Conservation (phyloP, 2,329 filamentous ascomycete genomes). For the Zasmidium angulare region DNA sequence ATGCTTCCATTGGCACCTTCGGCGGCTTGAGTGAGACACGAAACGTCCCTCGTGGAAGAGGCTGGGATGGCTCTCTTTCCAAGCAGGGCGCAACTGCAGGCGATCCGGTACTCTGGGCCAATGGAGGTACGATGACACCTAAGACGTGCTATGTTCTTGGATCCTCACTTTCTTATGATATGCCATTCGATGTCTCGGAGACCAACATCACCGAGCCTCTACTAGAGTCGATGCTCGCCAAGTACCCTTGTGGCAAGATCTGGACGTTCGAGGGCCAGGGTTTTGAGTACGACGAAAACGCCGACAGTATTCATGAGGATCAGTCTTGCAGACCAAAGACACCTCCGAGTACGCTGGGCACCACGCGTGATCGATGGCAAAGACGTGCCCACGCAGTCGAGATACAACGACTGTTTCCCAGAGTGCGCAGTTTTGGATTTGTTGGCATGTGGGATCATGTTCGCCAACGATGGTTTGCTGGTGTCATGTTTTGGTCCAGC, state of each 20-base stretch:
- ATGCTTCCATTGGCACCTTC: slow-evolving; percentile 33
- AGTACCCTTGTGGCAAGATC: slow-evolving; percentile 37
- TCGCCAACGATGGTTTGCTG: slow-evolving; percentile 32
- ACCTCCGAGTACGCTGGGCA: slow-evolving; percentile 13
- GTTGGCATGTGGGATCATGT: slow-evolving; percentile 54
- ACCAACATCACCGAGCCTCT: slow-evolving; percentile 22
- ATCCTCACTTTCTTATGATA: slow-evolving; percentile 23
- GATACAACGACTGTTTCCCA: slow-evolving; percentile 42
- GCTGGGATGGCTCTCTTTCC: slow-evolving; percentile 18
- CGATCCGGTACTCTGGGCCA: slow-evolving; percentile 16
- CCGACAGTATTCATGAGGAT: slow-evolving; percentile 19
- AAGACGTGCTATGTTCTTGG: slow-evolving; percentile 11
- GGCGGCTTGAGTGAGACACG: slow-evolving; percentile 23
- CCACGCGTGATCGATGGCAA: slow-evolving; percentile 23
- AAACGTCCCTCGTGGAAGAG: slow-evolving; percentile 9
- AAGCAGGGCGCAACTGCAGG: slow-evolving; percentile 13
- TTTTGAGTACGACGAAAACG: slow-evolving; percentile 26
- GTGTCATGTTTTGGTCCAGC: slow-evolving; percentile 46
- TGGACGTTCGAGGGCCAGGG: slow-evolving; percentile 35
- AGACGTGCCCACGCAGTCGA: slow-evolving; percentile 29
- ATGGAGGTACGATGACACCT: slow-evolving; percentile 13
- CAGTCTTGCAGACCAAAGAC: slow-evolving; percentile 4
- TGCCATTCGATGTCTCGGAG: slow-evolving; percentile 13
- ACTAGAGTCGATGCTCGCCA: slow-evolving; percentile 27
- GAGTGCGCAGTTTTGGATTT: slow-evolving; percentile 49